phyloP scores from a whole-genome alignment of 2,329 filamentous ascomycete species.

The Ilyonectria mors-panacis region DNA sequence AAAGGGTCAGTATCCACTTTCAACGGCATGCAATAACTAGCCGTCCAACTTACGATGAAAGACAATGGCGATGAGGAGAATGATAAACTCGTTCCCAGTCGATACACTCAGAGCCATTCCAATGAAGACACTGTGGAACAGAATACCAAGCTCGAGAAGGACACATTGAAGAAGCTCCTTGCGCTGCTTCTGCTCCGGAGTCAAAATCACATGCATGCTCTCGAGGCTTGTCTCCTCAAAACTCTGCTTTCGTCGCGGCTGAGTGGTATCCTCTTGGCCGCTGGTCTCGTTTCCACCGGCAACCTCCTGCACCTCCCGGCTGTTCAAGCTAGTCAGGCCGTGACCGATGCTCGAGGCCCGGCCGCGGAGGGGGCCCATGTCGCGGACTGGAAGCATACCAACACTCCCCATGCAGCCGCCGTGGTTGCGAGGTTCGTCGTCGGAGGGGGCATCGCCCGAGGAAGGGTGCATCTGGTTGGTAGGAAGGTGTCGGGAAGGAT shows the following conservation, averaged over 20 bases:
- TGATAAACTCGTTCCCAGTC: conserved; percentile 81
- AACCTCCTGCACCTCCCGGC: conserved; percentile 36
- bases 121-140: conserved; percentile 78
- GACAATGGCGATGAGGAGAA: conserved; percentile 83
- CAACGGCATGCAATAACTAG: neutral
- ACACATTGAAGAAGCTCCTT: conserved; percentile 82
- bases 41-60: conserved; percentile 72
- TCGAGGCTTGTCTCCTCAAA: conserved; percentile 45
- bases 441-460: neutral
- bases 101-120: conserved; percentile 87
- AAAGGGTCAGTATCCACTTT: neutral
- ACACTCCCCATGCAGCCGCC: conserved; percentile 46
- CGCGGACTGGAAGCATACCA: conserved; percentile 50
- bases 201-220: conserved; percentile 47
- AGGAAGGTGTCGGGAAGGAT: conserved; percentile 56
- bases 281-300: conserved; percentile 31
- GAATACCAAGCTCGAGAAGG: conserved; percentile 82
- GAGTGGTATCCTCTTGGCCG: conserved; percentile 34
- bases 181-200: conserved; percentile 70
- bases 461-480: conserved; percentile 32
- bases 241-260: conserved; percentile 37
- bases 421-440: conserved; percentile 15
- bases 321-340: conserved; percentile 50
- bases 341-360: conserved; percentile 54
- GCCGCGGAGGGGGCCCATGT: conserved; percentile 54